phyloP scores from a whole-genome alignment of 129 eudicot species.

The Pseudognaphalium luteoalbum region DNA sequence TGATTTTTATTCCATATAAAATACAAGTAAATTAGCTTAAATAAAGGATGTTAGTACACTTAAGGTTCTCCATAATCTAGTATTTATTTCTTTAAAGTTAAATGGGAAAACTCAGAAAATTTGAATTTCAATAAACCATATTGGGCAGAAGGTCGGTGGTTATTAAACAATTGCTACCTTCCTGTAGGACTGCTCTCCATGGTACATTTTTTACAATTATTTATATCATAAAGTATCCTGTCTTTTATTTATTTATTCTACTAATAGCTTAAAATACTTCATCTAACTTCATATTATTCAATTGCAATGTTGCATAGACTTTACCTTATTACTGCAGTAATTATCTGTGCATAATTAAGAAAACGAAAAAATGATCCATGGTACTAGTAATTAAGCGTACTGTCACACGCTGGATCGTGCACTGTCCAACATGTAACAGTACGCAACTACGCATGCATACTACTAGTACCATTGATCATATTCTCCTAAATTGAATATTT shows the following conservation, averaged over 20 bases:
- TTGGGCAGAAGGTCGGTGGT: constrained; percentile 56
- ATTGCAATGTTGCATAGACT: neutral
- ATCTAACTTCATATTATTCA: neutral
- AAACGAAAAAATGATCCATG: neutral
- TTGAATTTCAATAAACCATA: constrained; percentile 32
- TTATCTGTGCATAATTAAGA: neutral
- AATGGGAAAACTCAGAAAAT: constrained; percentile 42
- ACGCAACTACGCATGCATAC: neutral
- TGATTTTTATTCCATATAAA: neutral
- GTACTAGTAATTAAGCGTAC: neutral
- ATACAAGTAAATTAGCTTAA: neutral
- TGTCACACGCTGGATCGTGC: neutral
- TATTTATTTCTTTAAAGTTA: constrained; percentile 15
- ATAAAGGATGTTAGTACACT: neutral
- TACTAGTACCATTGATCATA: neutral
- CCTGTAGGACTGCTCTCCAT: constrained; percentile 32
- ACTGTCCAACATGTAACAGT: neutral
- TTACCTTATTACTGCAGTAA: constrained; percentile 13
- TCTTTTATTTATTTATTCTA: constrained; percentile 12
- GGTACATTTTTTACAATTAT: constrained; percentile 17
- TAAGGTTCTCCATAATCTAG: neutral
- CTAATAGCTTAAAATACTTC: neutral
- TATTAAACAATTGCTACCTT: constrained; percentile 36
- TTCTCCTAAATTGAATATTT: neutral
- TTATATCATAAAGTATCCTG: constrained; percentile 10